Base-by-base conservation (phyloP, 495 filamentous ascomycete species). In the Aspergillus avenaceus region DNA sequence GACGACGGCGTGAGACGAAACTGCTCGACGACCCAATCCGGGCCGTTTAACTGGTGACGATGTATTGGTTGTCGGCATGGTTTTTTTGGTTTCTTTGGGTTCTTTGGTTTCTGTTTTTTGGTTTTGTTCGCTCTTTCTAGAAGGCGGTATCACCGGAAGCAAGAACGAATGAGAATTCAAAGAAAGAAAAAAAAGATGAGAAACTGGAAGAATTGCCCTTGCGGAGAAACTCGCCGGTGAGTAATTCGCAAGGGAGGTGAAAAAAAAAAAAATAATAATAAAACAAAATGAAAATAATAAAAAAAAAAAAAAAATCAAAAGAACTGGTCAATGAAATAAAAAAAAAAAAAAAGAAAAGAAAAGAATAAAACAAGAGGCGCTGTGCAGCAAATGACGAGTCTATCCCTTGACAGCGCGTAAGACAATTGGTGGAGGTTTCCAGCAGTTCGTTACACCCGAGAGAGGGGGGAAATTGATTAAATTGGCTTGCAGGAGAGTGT, bases 21-120 rank as follows among this genome's bases (percentile, higher is more conserved):
- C 67, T 21, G 73, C 71, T 54, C 73, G 73, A 51, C 71, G 71
- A 58, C 63, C 71, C 55, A 76, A 61, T 46, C 64, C 73, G 36
- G 73, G 73, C 58, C 73, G 71, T 65, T 74, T 76, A 47, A 70
- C 68, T 27, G 73, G 71, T 46, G 73, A 74, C 13, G 71, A 63
- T n/a, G 65, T 67, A 56, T 61, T 71, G 26, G 61, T 62, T 31
- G 54, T 63, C 52, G 70, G 70, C 70, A 73, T 73, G 60, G 64
- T 63, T 61, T 23, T n/a, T n/a, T 18, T 18, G 36, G 36, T 18
- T 18, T 23, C 8, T 18, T 22, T n/a, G 14, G 40, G 19, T n/a
- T n/a, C n/a, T n/a, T n/a, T n/a, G n/a, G n/a, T n/a, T n/a, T n/a
- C n/a, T n/a, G n/a, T n/a, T n/a, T n/a, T n/a, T n/a, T n/a, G n/a